A percentile compares a stretch with the other conserved stretches of the same genome.
phyloP scores from a whole-genome alignment of 805 yeast species.

The Pichia occidentalis region DNA sequence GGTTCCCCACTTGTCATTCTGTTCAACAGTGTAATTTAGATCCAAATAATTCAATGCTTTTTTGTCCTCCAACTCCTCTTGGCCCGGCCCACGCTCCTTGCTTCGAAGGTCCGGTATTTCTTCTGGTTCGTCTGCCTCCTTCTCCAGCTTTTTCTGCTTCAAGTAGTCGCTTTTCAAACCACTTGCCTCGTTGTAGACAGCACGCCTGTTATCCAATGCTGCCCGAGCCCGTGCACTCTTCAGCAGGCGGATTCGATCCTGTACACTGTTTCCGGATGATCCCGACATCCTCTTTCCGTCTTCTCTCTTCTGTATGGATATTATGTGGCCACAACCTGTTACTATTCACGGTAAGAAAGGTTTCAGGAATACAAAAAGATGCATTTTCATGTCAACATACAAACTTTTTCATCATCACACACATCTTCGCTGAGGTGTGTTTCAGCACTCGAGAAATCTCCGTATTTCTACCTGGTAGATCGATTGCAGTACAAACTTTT shows the following conservation, averaged over 20 bases:
- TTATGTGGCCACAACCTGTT: too few species aligned
- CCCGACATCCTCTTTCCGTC: too few species aligned
- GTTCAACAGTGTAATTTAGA: conserved; percentile 51
- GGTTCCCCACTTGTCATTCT: conserved; percentile 50
- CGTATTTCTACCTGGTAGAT: too few species aligned
- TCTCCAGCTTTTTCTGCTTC: conserved; percentile 1
- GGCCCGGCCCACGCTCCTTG: not conserved
- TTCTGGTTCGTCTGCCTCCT: not conserved
- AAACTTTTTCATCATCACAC: too few species aligned
- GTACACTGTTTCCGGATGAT: too few species aligned
- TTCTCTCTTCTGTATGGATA: too few species aligned
- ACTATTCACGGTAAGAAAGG: too few species aligned
- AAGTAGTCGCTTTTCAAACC: not conserved
- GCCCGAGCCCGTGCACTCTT: conserved; percentile 6
- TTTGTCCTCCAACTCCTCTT: not conserved
- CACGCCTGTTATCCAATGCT: conserved; percentile 11
- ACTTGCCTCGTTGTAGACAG: conserved; percentile 13
- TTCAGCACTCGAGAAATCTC: too few species aligned
- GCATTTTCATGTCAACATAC: too few species aligned
- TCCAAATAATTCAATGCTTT: conserved; percentile 33
- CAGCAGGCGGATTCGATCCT: conserved; percentile 6
- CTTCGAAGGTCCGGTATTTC: not conserved
- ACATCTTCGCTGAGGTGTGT: too few species aligned
- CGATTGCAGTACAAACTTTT: too few species aligned
- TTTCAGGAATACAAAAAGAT: too few species aligned